Evolutionary conservation across 495 filamentous ascomycete species (phyloP).

Genomic region (Endocarpon pusillum): DNA sequence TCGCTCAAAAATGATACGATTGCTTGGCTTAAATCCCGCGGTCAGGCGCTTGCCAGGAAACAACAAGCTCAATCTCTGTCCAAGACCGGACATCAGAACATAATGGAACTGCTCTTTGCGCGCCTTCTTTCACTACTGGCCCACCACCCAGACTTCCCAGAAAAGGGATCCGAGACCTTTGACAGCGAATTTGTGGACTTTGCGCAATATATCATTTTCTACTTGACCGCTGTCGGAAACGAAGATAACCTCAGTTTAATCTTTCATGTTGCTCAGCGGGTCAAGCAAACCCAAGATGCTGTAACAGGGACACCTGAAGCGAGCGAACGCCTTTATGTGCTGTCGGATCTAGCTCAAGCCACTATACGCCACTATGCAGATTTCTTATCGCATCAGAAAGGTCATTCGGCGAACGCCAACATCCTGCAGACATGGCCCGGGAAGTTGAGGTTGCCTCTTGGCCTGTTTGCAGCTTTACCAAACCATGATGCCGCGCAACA

Average conservation of each 20-base stretch:
- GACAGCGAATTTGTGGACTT: constrained; percentile 60
- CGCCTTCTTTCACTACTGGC: constrained; percentile 75
- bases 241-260: constrained; percentile 77
- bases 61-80: constrained; percentile 12
- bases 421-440: constrained; percentile 64
- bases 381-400: constrained; percentile 31
- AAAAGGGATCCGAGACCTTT: constrained; percentile 28
- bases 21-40: constrained; percentile 79
- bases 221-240: constrained; percentile 64
- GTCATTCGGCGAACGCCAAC: constrained; percentile 52
- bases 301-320: constrained; percentile 29
- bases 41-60: constrained; percentile 27
- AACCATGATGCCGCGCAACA: constrained; percentile 65
- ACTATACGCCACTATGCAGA: constrained; percentile 68
- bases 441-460: constrained; percentile 62
- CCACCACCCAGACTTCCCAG: constrained; percentile 81
- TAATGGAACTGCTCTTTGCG: constrained; percentile 73
- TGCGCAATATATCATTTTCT: constrained; percentile 75
- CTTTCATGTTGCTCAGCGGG: constrained; percentile 78
- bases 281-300: constrained; percentile 77
- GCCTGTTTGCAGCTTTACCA: constrained; percentile 55
- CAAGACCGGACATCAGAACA: constrained; percentile 31
- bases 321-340: constrained; percentile 46
- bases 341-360: constrained; percentile 77
- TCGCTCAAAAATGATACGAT: constrained; percentile 52